Evolutionary conservation across 2,329 filamentous ascomycete genomes (phyloP), one percentile per base, ranked within the genome.

Genomic region (Paecilomyces formosus): DNA sequence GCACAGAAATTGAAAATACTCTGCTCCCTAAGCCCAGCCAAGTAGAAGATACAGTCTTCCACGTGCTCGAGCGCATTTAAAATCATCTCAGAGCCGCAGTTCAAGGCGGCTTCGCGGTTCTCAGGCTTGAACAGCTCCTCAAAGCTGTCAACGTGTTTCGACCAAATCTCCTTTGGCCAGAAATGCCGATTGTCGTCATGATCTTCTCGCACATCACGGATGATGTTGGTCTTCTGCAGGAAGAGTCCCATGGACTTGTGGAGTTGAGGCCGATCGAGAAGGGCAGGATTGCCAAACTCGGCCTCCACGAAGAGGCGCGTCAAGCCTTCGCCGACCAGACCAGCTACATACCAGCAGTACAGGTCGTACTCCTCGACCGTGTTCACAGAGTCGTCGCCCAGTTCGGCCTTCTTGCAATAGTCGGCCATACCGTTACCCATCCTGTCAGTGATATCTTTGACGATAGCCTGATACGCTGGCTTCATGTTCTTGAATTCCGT

Each of bases 341-440:
- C 94, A n/a, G 94, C 94, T 30, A 99, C 94, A 71, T 97, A 97
- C 75, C 96, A 92, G 78, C 94, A 99, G 81, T 99, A 99, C 57
- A 92, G 79, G 78, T 99, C 92, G 74, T 97, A 99, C 66, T 97
- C 92, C 56, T 88, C 82, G 66, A 96, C 78, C 0, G 89, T 93
- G 70, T 91, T 82, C 60, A 97, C 88, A 54, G 91, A 91, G 60
- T 91, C 85, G 64, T 84, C 79, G 67, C 92, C 90, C 75, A 89
- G 83, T 67, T 94, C 90, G 13, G 90, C 87, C 68, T 95, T 94
- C 65, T 89, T 81, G 49, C 85, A 89, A 73, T 96, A 99, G 76
- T 99, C 93, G 28, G 94, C 94, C 94, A 99, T 99, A 65, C 94
- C 94, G 70, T 97, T 92, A 63, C 92, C 93, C 94, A 99, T 99